Conservation (phyloP, 1,139 yeast genomes). For the Diutina scorzettiae region DNA sequence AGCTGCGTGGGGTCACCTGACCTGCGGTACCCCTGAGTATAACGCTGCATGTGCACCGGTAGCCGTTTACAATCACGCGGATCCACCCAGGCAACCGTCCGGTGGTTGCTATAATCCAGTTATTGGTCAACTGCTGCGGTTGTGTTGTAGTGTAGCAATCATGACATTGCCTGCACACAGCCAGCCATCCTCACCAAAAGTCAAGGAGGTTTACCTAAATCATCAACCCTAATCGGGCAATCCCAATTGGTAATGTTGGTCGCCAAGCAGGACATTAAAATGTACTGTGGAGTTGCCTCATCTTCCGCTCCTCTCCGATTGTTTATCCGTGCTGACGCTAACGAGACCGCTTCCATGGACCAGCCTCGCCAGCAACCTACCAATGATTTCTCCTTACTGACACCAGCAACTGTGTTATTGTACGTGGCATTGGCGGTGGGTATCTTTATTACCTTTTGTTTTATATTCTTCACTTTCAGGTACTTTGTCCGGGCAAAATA, state of each 20-base stretch:
- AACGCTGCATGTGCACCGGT: neutral
- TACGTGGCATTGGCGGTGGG: slow-evolving; percentile 45
- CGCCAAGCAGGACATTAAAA: too few species aligned
- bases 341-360: neutral
- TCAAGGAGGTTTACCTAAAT: too few species aligned
- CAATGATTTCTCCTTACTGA: neutral
- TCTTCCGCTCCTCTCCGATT: too few species aligned
- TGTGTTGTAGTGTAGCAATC: too few species aligned
- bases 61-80: neutral
- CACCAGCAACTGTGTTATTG: neutral
- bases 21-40: neutral
- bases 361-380: neutral
- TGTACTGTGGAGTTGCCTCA: too few species aligned
- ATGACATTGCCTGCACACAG: too few species aligned
- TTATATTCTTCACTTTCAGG: slow-evolving; percentile 46
- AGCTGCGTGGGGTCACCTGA: neutral
- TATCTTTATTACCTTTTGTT: slow-evolving; percentile 39
- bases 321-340: neutral
- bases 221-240: too few species aligned
- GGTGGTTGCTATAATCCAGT: neutral
- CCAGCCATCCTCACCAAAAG: too few species aligned
- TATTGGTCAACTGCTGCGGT: too few species aligned
- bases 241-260: too few species aligned
- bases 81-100: neutral
- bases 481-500: slow-evolving; percentile 44